A percentile compares a stretch with the other conserved stretches of the same genome.
Evolutionary conservation across 2,329 filamentous ascomycete species (phyloP).

Genomic region (Penicillium corylophilum): DNA sequence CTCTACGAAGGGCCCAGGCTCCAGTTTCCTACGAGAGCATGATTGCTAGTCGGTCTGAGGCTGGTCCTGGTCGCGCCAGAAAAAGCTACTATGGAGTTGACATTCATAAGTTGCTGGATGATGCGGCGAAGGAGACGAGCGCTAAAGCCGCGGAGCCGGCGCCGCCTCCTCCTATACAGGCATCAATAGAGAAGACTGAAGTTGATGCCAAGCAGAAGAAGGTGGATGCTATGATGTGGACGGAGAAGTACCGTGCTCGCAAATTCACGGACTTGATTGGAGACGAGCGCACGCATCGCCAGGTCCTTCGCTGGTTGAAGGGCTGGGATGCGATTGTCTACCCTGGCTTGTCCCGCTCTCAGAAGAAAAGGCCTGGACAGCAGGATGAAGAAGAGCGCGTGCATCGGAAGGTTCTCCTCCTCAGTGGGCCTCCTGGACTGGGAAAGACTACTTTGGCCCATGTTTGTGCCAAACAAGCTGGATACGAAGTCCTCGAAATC

Average conservation of each 20-base stretch:
- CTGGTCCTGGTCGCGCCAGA: conserved; percentile 53
- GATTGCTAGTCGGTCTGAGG: conserved; percentile 54
- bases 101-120: conserved; percentile 77
- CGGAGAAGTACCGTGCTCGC: conserved; percentile 91
- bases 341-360: conserved; percentile 67
- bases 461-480: conserved; percentile 91
- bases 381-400: conserved; percentile 66
- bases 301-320: conserved; percentile 91
- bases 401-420: conserved; percentile 82
- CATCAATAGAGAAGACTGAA: conserved; percentile 33
- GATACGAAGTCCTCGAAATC: conserved; percentile 95
- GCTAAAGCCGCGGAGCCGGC: conserved; percentile 25
- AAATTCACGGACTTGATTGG: conserved; percentile 93
- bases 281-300: conserved; percentile 88
- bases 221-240: conserved; percentile 66
- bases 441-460: conserved; percentile 96
- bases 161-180: conserved; percentile 23
- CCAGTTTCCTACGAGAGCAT: conserved; percentile 53
- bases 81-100: conserved; percentile 86
- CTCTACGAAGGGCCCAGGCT: conserved; percentile 36
- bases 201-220: conserved; percentile 29
- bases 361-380: conserved; percentile 47
- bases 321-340: conserved; percentile 92
- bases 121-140: conserved; percentile 61
- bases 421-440: conserved; percentile 88